These are phyloP conservation scores for Aphanomyces stellatus DNA, from an alignment of 352 stramenopile genomes.

Conservation along the genomic window DNA sequence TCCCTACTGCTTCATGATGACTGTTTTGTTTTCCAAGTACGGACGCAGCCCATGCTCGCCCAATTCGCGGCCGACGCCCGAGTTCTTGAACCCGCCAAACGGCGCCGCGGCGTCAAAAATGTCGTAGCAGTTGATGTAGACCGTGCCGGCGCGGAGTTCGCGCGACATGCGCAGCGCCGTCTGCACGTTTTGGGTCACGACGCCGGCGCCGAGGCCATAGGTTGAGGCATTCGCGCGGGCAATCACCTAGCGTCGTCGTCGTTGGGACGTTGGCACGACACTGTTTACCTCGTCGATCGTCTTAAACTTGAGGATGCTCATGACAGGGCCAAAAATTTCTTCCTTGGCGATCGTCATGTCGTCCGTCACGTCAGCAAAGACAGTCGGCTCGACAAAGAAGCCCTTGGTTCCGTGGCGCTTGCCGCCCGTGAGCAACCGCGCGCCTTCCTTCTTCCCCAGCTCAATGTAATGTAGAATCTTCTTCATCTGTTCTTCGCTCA, in stretches of 20 bases:
- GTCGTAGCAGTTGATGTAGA: constrained; percentile 93
- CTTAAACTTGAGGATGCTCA: constrained; percentile 85
- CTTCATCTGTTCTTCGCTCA: constrained; percentile 61
- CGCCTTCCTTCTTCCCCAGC: constrained; percentile 74
- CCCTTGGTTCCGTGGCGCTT: constrained; percentile 52
- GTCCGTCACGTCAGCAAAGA: constrained; percentile 77
- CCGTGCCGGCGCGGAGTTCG: constrained; percentile 81
- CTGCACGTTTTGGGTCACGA: constrained; percentile 84
- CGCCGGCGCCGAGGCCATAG: constrained; percentile 82
- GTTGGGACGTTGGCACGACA: too few relatives aligned
- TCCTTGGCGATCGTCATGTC: constrained; percentile 86
- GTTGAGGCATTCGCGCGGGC: constrained; percentile 73
- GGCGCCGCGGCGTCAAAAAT: constrained; percentile 76
- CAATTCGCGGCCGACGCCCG: constrained; percentile 71
- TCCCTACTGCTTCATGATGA: constrained; percentile 53
- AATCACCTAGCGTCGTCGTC: too few relatives aligned
- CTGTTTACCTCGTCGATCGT: constrained; percentile 84
- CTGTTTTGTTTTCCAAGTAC: constrained; percentile 76
- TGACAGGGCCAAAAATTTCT: constrained; percentile 91
- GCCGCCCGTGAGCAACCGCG: constrained; percentile 62
- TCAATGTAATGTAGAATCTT: constrained; percentile 83
- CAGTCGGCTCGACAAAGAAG: constrained; percentile 89
- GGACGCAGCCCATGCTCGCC: constrained; percentile 58
- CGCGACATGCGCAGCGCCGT: constrained; percentile 84
- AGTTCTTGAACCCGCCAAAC: constrained; percentile 86